Base-by-base conservation (phyloP, 129 eudicot species). In the Smallanthus sonchifolius region DNA sequence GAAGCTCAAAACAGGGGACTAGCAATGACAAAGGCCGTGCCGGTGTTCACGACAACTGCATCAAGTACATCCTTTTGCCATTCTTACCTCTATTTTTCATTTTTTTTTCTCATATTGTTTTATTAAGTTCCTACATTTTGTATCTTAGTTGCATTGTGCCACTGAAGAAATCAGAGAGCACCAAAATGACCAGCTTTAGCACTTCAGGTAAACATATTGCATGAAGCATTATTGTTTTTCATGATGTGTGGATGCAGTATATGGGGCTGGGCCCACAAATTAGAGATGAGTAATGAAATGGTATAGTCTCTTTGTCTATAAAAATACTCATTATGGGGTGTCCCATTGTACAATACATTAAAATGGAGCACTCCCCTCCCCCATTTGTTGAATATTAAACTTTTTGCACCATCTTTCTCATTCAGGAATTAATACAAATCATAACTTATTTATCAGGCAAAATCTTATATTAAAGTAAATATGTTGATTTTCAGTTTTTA, bases 1-100 rank as follows among this genome's bases (percentile, higher is more conserved):
- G 99, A 67, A 96, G 93, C 82, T 85, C 99, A 32, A 95, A 81
- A 74, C 83, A 82, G 77, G 88, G 88, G 74, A 67, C 70, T n/a
- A 69, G 84, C 83, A 87, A 82, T 73, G 90, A 91, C 37, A 84
- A 73, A 78, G 70, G 82, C 55, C 86, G 85, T 69, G 91, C 84
- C 11, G 83, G 85, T 64, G 90, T 80, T 79, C 98, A 95, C 38
- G 97, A 95, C 71, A 95, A 95, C 86, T 91, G 97, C 67, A 95
- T 95, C 81, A 95, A 79, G 99, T 95, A 94, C 39, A 42, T 17
- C 28, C 20, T 52, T 60, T 69, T 32, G 24, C 57, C 48, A 5
- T 34, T 62, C 32, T 67, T 34, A 20, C 69, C 10, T 30, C 44
- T 0, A 36, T 14, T 43, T 7, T 40, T 10, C 17, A 44, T 39